Conservation (phyloP, 2,329 filamentous ascomycete species). For the Sporothrix inflata region DNA sequence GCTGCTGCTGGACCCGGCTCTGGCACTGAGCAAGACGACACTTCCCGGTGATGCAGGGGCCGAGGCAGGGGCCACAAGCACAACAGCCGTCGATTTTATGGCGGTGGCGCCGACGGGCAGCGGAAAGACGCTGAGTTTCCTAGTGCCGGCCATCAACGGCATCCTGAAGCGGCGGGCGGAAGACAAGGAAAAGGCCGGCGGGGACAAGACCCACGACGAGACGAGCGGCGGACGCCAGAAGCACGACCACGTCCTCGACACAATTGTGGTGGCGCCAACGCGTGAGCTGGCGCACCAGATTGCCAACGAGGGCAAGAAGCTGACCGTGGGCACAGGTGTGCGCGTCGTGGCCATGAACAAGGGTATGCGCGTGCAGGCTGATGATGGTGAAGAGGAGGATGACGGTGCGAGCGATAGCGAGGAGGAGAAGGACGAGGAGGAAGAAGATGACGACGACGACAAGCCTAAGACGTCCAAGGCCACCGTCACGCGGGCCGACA, state of each 20-base stretch:
- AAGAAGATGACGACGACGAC: conserved; percentile 25
- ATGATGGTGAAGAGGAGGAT: conserved; percentile 41
- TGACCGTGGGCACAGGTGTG: conserved; percentile 71
- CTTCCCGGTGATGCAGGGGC: conserved; percentile 21
- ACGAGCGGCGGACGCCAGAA: conserved; percentile 24
- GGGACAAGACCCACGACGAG: conserved; percentile 42
- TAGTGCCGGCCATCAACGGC: conserved; percentile 82
- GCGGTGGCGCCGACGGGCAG: conserved; percentile 93
- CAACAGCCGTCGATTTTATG: conserved; percentile 69
- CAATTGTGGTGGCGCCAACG: conserved; percentile 76
- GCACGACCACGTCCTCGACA: conserved; percentile 60
- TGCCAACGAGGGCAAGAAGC: conserved; percentile 81
- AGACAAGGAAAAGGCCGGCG: conserved; percentile 45
- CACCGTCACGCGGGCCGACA: conserved; percentile 69
- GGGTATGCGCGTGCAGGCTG: conserved; percentile 68
- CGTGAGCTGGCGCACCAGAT: conserved; percentile 80
- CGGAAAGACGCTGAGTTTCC: conserved; percentile 91
- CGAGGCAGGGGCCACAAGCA: conserved; percentile 35
- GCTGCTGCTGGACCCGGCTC: conserved; percentile 66
- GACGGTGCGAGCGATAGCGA: conserved; percentile 38
- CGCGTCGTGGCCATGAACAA: conserved; percentile 83
- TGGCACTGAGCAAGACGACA: conserved; percentile 49
- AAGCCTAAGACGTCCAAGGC: neutral
- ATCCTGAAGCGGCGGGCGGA: conserved; percentile 63
- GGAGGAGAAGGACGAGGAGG: conserved; percentile 39